Base-by-base conservation (phyloP, 1,139 yeast genomes). In the Spathaspora sp. region DNA sequence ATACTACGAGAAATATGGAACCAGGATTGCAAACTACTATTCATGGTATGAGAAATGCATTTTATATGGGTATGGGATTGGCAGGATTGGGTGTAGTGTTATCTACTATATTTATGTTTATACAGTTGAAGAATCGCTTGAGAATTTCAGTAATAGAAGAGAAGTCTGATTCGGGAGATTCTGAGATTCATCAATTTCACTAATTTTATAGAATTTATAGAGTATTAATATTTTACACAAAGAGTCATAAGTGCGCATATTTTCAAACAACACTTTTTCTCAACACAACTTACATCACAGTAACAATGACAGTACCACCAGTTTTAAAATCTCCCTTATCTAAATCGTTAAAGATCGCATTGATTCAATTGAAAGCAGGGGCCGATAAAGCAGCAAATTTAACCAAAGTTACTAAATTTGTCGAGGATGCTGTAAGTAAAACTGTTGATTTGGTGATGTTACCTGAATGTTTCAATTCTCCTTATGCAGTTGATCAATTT, bases 401-500 rank as follows among this genome's bases (percentile, higher is more conserved):
- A 51, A 56, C 67, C 42, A 80, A 81, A 54, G 86, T 81, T 0
- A 67, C 72, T 33, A 67, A 67, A 20, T 76, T 68, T 52, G 72
- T 82, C 37, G 73, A 70, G 38, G 71, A 70, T 29, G 89, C 89
- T 3, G 64, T 81, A 20, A 49, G 57, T 3, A 68, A 74, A 43
- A 61, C 60, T 42, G 52, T 84, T 15, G 86, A 85, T 53, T 66
- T 84, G 48, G 78, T 86, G n/a, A 84, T 86, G 63, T 70, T 86
- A 43, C 95, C 95, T 5, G 98, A 93, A 68, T 91, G 97, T 68
- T 93, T 91, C 79, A 91, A 91, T 65, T 87, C 97, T 1, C 98
- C 98, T 4, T 93, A 93, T 60, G 85, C 96, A 0, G 96, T 89
- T 25, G 81, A 82, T 49, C 86, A 93, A 50, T 93, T 93, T 66